Evolutionary conservation across 1,284 basidiomycete genomes (phyloP), one percentile per base, ranked within the genome.

Genomic region (Ustilago crameri): DNA sequence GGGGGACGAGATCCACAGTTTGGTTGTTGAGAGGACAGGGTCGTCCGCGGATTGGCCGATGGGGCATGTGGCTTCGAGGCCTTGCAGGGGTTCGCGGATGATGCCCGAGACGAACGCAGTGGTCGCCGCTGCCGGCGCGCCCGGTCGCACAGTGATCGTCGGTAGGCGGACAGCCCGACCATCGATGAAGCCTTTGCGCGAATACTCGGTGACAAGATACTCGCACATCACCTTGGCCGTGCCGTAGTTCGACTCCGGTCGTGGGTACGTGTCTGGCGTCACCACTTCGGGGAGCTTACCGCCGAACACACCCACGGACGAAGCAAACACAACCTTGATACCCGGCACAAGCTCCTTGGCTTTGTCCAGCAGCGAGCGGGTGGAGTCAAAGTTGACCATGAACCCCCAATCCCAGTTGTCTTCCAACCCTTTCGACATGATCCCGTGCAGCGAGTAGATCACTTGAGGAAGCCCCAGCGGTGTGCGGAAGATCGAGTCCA

Each of bases 141-240:
- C 74, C 0, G 74, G 74, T 12, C 74, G 53, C 5, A 66, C 55
- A 2, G 68, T 64, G 41, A 76, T 69, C 18, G 74, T 76, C 1
- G 74, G 74, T 17, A 76, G 51, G 9, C 68, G 42, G 7, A 76
- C 56, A 5, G 69, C 63, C 5, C 58, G 48, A 5, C 74, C 72
- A 46, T 73, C 70, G 44, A 76, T 51, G 43, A 69, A 76, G 0
- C 72, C 72, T 47, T 56, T 70, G 35, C 74, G 52, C 2, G 64
- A 66, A 40, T 76, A 76, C 26, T 76, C 74, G 12, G 61, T 76
- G 17, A 76, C 50, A 9, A 74, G 62, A 24, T 69, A 73, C 45
- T 76, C 74, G 51, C 67, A 57, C 58, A 74, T 76, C 42, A 74
- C 52, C 26, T 76, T 76, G 23, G 62, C 74, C 7, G 59, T 74